Percentiles rank a stretch among this genome's conserved stretches.
Evolutionary conservation across 2,329 filamentous ascomycete species (phyloP).

Genomic region (Venturia nashicola): DNA sequence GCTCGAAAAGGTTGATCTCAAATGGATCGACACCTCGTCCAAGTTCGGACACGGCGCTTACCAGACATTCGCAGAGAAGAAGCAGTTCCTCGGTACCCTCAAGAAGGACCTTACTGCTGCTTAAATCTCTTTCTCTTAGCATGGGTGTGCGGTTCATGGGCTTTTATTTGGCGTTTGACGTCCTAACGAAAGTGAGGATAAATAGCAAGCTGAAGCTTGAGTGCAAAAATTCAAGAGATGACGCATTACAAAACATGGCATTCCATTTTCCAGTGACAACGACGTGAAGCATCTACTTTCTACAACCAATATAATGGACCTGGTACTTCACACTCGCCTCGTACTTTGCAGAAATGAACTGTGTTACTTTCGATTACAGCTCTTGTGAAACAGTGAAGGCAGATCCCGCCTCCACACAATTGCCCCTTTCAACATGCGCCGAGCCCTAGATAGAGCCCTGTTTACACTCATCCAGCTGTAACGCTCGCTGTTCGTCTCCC

Average conservation of each 20-base stretch:
- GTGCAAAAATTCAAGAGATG: constrained; percentile 1
- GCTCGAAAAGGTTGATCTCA: constrained; percentile 98
- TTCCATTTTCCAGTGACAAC: background rate
- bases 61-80: constrained; percentile 98
- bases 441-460: too few species aligned
- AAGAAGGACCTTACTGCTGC: constrained; percentile 71
- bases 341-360: too few species aligned
- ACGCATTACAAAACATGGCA: background rate
- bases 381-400: too few species aligned
- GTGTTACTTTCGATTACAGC: too few species aligned
- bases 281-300: background rate
- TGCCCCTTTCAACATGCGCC: too few species aligned
- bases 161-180: background rate
- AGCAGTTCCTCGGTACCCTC: constrained; percentile 92
- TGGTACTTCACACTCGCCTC: background rate
- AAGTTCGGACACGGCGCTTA: constrained; percentile 99
- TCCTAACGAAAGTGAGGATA: background rate
- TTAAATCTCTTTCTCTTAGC: constrained; percentile 4
- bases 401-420: background rate
- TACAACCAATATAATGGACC: background rate
- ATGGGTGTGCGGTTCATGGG: background rate
- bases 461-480: too few species aligned
- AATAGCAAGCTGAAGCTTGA: background rate
- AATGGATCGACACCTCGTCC: constrained; percentile 99
- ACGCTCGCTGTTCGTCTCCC: too few species aligned